These are phyloP conservation scores for Fusarium nurragi DNA, from an alignment of 2,329 filamentous ascomycete species.

Conservation along the genomic window DNA sequence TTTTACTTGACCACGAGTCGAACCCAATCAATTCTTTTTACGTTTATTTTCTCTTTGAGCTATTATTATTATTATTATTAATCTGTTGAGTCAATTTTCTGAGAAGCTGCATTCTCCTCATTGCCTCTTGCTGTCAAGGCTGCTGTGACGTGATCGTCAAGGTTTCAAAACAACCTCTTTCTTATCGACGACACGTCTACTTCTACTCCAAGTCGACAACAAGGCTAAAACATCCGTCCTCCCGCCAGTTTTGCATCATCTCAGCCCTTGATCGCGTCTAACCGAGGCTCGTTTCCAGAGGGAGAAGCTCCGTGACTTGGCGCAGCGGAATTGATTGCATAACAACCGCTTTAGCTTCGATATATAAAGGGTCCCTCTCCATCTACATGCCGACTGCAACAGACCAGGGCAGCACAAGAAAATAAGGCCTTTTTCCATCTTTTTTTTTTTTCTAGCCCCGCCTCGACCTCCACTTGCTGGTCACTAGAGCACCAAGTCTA, in stretches of 20 bases:
- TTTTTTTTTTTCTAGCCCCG: constrained; percentile 25
- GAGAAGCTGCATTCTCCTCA: not conserved
- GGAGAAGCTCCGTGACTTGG: constrained; percentile 20
- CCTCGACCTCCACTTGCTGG: constrained; percentile 28
- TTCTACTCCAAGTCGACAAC: not conserved
- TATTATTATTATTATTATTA: constrained; percentile 3
- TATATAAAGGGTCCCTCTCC: constrained; percentile 35
- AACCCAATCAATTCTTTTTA: constrained; percentile 34
- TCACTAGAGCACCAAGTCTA: constrained; percentile 21
- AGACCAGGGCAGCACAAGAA: constrained; percentile 9
- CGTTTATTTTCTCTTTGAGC: constrained; percentile 13
- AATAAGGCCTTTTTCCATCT: constrained; percentile 15
- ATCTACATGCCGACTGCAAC: constrained; percentile 1
- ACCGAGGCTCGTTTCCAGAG: constrained; percentile 8
- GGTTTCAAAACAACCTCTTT: constrained; percentile 24
- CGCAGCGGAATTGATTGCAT: constrained; percentile 23
- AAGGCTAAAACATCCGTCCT: constrained; percentile 13
- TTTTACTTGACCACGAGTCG: constrained; percentile 20
- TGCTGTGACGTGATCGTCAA: constrained; percentile 38
- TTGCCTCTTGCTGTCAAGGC: constrained; percentile 26
- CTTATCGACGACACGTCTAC: constrained; percentile 16
- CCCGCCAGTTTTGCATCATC: constrained; percentile 35
- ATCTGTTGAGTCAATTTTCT: constrained; percentile 3
- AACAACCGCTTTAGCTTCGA: constrained; percentile 32
- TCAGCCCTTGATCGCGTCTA: constrained; percentile 40